Evolutionary conservation across 192 early-diverging fungal genomes (phyloP).

Genomic region (Entophlyctis luteolus): DNA sequence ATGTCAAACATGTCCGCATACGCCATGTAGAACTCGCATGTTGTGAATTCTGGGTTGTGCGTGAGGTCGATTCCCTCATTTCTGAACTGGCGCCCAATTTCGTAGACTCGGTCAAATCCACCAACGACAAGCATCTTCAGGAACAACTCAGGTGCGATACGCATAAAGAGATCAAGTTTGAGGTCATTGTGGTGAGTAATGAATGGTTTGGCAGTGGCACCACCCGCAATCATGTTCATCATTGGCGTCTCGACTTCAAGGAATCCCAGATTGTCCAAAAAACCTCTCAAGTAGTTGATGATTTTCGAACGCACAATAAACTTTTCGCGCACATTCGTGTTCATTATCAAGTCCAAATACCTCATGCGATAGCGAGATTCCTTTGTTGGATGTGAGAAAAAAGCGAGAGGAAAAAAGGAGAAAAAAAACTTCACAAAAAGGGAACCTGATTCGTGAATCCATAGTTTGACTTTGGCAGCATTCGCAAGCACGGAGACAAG

Average conservation of each 20-base stretch:
- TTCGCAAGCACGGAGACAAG: conserved; percentile 90
- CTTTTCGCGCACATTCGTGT: conserved; percentile 89
- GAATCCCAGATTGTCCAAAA: conserved; percentile 92
- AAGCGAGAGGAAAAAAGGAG: background rate
- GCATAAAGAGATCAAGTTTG: conserved; percentile 97
- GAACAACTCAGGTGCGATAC: conserved; percentile 95
- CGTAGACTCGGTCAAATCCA: conserved; percentile 96
- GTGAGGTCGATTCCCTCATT: conserved; percentile 98
- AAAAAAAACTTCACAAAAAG: background rate
- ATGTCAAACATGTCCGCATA: conserved; percentile 97
- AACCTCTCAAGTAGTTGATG: conserved; percentile 91
- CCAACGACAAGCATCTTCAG: conserved; percentile 98
- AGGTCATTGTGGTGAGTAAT: conserved; percentile 99
- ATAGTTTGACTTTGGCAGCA: conserved; percentile 90
- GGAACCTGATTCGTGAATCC: conserved; percentile 88
- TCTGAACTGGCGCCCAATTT: conserved; percentile 98
- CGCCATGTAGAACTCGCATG: conserved; percentile 99
- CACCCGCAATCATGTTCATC: conserved; percentile 95
- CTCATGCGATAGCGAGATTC: conserved; percentile 96
- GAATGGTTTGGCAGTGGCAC: conserved; percentile 99
- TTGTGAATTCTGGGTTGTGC: conserved; percentile 99
- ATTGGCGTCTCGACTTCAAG: conserved; percentile 99
- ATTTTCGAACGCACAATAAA: conserved; percentile 89
- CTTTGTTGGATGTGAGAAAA: background rate
- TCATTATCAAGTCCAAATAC: conserved; percentile 99